Evolutionary conservation across 345 rosid species (phyloP), one percentile per base, ranked within the genome.

Genomic region (Mangifera indica): DNA sequence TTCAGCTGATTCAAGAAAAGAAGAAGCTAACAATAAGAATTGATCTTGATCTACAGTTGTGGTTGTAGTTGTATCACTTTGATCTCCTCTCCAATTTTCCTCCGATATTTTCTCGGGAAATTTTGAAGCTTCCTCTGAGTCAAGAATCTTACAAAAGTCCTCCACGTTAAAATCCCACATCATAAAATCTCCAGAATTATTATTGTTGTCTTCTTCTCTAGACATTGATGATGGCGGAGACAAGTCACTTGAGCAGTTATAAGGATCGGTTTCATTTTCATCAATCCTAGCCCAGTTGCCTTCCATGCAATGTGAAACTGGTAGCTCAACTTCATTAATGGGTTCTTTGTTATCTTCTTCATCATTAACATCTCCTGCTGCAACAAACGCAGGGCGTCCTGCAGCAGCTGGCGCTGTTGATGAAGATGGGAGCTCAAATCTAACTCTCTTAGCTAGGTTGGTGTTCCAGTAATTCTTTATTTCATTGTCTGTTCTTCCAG

Each of bases 391-490:
- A 14, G 17, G n/a, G 25, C 14, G 21, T 4, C 29, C 44, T 44
- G 52, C 18, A 13, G 44, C 17, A 5, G 29, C n/a, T 53, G 5
- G 9, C n/a, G 56, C 22, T 17, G 24, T 29, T 54, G 25, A 6
- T 7, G 25, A 20, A 54, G 58, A 37, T 15, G 40, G 18, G 5
- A 37, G 9, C 42, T 37, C 42, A 37, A 7, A 1, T 37, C 7
- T 37, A 37, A 37, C 42, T 37, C 42, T 37, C 66, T 80, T 80
- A 1, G 83, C 77, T 14, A 83, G 60, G 24, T 72, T 77, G 46
- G 81, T 77, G 67, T 83, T 78, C 86, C 86, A 83, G 56, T 77
- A 83, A 53, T 83, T 83, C 74, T 83, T 83, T 14, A 80, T 80
- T 55, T 83, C 86, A 29, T 83, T 83, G 63, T 80, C 83, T 7